A percentile compares a stretch with the other conserved stretches of the same genome.
Conservation (phyloP, 805 yeast genomes). For the Metschnikowia corniflorae region DNA sequence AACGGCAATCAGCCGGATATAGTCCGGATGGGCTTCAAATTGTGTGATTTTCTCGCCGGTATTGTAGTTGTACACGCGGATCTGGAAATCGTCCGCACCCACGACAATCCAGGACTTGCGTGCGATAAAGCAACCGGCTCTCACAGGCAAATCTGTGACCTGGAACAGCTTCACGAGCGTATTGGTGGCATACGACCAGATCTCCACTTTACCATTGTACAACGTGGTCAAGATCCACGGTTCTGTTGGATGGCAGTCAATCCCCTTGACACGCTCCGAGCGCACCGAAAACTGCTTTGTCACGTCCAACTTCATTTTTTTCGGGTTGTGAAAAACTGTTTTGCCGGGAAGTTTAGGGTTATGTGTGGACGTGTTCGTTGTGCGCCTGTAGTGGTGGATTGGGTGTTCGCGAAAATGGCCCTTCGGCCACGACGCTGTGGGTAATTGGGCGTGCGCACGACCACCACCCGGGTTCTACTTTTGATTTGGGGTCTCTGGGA, state of each 20-base stretch:
- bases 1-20: constrained; percentile 87
- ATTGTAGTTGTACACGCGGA: constrained; percentile 90
- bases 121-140: constrained; percentile 93
- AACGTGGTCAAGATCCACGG: constrained; percentile 95
- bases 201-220: constrained; percentile 85
- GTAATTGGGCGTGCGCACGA: too few relatives aligned
- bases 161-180: constrained; percentile 83
- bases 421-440: too few relatives aligned
- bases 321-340: too few relatives aligned
- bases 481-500: too few relatives aligned
- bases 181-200: constrained; percentile 90
- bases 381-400: too few relatives aligned
- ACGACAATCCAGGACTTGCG: constrained; percentile 96
- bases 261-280: constrained; percentile 95
- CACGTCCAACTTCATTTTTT: constrained; percentile 39
- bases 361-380: too few relatives aligned
- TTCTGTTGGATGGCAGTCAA: constrained; percentile 96
- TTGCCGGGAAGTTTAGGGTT: too few relatives aligned
- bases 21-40: constrained; percentile 98
- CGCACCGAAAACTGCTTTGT: constrained; percentile 84
- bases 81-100: constrained; percentile 93
- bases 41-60: constrained; percentile 93
- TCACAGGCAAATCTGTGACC: constrained; percentile 92
- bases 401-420: too few relatives aligned
- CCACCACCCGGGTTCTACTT: too few relatives aligned